phyloP scores from a whole-genome alignment of 805 yeast genomes.

The Metschnikowia santaceciliae region DNA sequence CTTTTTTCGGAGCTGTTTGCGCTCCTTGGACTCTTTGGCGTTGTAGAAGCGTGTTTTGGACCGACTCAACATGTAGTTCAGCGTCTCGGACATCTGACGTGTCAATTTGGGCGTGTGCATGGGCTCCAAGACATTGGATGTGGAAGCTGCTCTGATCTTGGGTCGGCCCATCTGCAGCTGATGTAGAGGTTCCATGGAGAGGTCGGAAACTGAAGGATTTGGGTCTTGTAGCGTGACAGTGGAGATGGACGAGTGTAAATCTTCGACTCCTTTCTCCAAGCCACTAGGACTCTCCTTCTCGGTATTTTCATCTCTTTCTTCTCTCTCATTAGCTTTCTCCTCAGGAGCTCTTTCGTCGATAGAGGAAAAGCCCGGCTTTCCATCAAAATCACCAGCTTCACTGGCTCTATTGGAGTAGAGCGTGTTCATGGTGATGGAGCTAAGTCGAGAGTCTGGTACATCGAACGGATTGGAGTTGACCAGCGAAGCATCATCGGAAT shows the following conservation, averaged over 20 bases:
- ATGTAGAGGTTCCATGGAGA: conserved; percentile 2
- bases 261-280: not conserved
- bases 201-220: not conserved
- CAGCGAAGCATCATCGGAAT: conserved; percentile 35
- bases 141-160: conserved; percentile 16
- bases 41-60: conserved; percentile 33
- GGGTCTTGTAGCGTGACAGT: conserved; percentile 18
- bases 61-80: conserved; percentile 25
- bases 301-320: too few relatives aligned
- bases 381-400: conserved; percentile 5
- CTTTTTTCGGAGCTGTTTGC: conserved; percentile 36
- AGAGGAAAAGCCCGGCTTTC: conserved; percentile 1
- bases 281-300: too few relatives aligned
- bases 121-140: conserved; percentile 9
- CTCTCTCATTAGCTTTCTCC: not conserved
- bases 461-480: conserved; percentile 32
- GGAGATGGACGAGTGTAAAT: conserved; percentile 18
- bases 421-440: conserved; percentile 33
- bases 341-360: not conserved
- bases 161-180: conserved; percentile 6
- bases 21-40: conserved; percentile 35
- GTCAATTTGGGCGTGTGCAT: conserved; percentile 5
- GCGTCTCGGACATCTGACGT: conserved; percentile 11
- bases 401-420: conserved; percentile 14
- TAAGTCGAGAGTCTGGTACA: conserved; percentile 33